Percentiles rank a stretch among this genome's conserved stretches.
Evolutionary conservation across 257 asterid genomes (phyloP).

Genomic region (Nicotiana obtusifolia): DNA sequence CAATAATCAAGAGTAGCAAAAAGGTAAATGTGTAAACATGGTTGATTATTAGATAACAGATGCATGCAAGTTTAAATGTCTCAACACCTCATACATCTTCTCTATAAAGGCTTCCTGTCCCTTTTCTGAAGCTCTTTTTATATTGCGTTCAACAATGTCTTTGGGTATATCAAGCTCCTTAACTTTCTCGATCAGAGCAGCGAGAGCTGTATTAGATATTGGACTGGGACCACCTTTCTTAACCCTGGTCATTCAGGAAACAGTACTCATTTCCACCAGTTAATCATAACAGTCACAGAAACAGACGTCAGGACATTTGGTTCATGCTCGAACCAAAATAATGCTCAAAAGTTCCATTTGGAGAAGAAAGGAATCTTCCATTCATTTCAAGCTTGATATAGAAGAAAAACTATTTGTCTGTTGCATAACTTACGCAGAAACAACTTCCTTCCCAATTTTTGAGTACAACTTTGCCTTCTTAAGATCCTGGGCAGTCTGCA

Average conservation of each 20-base stretch:
- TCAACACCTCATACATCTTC: constrained; percentile 73
- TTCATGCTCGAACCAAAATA: neutral
- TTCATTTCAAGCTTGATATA: neutral
- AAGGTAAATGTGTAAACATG: neutral
- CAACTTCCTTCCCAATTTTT: constrained; percentile 87
- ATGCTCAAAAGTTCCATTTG: neutral
- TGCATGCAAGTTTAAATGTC: neutral
- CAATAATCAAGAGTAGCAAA: neutral
- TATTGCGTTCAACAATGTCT: constrained; percentile 79
- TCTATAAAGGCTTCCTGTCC: constrained; percentile 84
- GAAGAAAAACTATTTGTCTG: neutral
- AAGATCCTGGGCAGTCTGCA: constrained; percentile 79
- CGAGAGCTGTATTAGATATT: constrained; percentile 68
- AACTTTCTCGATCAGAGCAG: constrained; percentile 71
- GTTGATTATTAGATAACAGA: neutral
- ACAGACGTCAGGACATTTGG: neutral
- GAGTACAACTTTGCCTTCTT: constrained; percentile 72
- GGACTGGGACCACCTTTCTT: constrained; percentile 84
- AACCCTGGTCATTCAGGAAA: constrained; percentile 41
- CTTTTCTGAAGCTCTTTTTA: constrained; percentile 88
- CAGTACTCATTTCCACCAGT: constrained; percentile 9
- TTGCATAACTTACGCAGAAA: constrained; percentile 70
- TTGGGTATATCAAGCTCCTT: constrained; percentile 90
- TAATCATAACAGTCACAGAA: neutral
- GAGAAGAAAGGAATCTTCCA: neutral